Conservation (phyloP, 352 stramenopile species). For the Globisporangium carolinianum region DNA sequence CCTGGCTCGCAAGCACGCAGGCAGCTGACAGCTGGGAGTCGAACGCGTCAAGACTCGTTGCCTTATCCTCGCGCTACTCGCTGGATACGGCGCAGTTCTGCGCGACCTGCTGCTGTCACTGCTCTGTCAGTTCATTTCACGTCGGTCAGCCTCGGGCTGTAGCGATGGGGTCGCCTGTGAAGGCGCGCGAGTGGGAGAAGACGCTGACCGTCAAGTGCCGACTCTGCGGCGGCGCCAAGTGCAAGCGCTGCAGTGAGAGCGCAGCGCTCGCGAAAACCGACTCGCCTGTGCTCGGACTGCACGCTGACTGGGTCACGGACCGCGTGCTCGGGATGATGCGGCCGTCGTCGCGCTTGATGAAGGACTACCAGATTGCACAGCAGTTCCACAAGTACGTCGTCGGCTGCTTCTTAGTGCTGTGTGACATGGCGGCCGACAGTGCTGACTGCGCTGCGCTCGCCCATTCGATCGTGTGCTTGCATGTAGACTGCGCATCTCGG, state of each 20-base stretch:
- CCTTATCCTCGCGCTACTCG: too few species aligned
- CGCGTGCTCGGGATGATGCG: conserved; percentile 88
- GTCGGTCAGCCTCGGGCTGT: background rate
- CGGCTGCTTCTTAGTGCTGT: background rate
- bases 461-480: background rate
- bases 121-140: too few species aligned
- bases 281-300: conserved; percentile 67
- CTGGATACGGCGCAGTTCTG: too few species aligned
- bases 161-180: conserved; percentile 62
- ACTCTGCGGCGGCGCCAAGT: conserved; percentile 80
- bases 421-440: too few species aligned
- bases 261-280: conserved; percentile 65
- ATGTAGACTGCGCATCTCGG: conserved; percentile 64
- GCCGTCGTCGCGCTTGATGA: conserved; percentile 77
- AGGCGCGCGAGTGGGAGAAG: conserved; percentile 79
- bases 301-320: conserved; percentile 85
- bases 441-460: too few species aligned
- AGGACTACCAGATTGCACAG: conserved; percentile 68
- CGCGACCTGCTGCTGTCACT: too few species aligned
- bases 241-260: conserved; percentile 81
- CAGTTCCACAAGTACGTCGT: conserved; percentile 68
- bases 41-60: too few species aligned
- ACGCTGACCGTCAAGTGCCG: conserved; percentile 77
- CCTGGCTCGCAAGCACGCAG: too few species aligned
- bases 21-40: too few species aligned